Conservation (phyloP, 768 basidiomycete genomes). For the Auriscalpium vulgare region DNA sequence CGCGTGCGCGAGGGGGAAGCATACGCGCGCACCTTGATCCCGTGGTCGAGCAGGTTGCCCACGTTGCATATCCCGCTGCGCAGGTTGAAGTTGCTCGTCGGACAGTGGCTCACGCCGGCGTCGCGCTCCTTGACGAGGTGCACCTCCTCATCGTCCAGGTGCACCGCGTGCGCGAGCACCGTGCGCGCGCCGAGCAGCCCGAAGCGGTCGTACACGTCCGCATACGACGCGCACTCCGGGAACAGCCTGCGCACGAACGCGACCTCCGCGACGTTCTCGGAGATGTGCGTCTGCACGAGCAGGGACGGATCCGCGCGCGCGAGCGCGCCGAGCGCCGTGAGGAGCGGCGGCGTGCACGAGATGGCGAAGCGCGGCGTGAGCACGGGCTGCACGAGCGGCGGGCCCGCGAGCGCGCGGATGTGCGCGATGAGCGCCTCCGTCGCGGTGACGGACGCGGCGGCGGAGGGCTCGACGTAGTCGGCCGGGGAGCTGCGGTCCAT, state of each 20-base stretch:
- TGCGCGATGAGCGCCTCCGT: slow-evolving; percentile 62
- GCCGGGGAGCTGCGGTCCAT: slow-evolving; percentile 72
- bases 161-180: slow-evolving; percentile 82
- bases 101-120: slow-evolving; percentile 87
- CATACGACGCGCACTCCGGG: slow-evolving; percentile 56
- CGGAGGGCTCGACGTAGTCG: slow-evolving; percentile 62
- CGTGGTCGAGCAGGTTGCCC: slow-evolving; percentile 70
- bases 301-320: slow-evolving; percentile 52
- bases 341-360: slow-evolving; percentile 68
- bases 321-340: slow-evolving; percentile 52
- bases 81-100: slow-evolving; percentile 89
- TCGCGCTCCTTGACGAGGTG: slow-evolving; percentile 53
- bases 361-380: slow-evolving; percentile 97
- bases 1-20: background rate
- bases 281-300: slow-evolving; percentile 87
- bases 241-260: slow-evolving; percentile 58
- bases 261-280: slow-evolving; percentile 76
- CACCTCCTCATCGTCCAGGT: slow-evolving; percentile 68
- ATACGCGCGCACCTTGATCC: slow-evolving; percentile 61
- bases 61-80: slow-evolving; percentile 79
- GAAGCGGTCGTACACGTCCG: slow-evolving; percentile 73
- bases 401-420: slow-evolving; percentile 48
- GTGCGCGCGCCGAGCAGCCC: slow-evolving; percentile 74
- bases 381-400: slow-evolving; percentile 77
- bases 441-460: slow-evolving; percentile 46